Evolutionary conservation across 2,329 filamentous ascomycete species (phyloP).

Genomic region (Aspergillus sp.): DNA sequence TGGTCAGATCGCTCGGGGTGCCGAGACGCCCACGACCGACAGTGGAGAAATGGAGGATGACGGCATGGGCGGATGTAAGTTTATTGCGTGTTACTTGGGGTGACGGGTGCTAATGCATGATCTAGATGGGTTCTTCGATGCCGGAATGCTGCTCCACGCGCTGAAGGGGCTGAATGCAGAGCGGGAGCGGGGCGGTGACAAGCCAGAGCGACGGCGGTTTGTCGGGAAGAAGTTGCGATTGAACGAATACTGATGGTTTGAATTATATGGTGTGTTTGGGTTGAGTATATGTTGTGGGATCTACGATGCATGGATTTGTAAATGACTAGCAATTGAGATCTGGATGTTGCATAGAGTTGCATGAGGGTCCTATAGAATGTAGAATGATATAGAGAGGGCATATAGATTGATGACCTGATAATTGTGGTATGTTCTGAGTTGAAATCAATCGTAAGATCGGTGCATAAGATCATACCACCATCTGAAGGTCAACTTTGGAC

Average conservation of each 20-base stretch:
- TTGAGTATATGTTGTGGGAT: too few relatives aligned
- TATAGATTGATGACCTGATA: too few relatives aligned
- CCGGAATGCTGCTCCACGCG: conserved; percentile 87
- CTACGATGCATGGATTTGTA: too few relatives aligned
- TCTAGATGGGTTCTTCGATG: conserved; percentile 93
- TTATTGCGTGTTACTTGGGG: conserved; percentile 2
- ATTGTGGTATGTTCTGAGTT: too few relatives aligned
- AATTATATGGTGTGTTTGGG: too few relatives aligned
- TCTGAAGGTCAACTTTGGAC: too few relatives aligned
- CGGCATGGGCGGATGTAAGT: conserved; percentile 89
- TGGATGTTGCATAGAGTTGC: neutral
- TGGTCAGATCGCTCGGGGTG: conserved; percentile 44
- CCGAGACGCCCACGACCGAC: conserved; percentile 64
- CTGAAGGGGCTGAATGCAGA: conserved; percentile 60
- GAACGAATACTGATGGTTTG: conserved; percentile 40
- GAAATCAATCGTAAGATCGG: too few relatives aligned
- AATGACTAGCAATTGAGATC: too few relatives aligned
- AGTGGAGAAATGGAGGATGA: conserved; percentile 75
- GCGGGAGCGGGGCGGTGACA: conserved; percentile 34
- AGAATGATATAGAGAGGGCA: too few relatives aligned
- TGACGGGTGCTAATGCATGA: conserved; percentile 12
- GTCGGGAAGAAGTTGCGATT: conserved; percentile 50
- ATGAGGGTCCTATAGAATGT: neutral
- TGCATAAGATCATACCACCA: too few relatives aligned
- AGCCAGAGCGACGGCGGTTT: conserved; percentile 36